Percentiles rank a stretch among this genome's conserved stretches.
Conservation (phyloP, 2,329 filamentous ascomycete species). For the Thermomyces lanuginosus region DNA sequence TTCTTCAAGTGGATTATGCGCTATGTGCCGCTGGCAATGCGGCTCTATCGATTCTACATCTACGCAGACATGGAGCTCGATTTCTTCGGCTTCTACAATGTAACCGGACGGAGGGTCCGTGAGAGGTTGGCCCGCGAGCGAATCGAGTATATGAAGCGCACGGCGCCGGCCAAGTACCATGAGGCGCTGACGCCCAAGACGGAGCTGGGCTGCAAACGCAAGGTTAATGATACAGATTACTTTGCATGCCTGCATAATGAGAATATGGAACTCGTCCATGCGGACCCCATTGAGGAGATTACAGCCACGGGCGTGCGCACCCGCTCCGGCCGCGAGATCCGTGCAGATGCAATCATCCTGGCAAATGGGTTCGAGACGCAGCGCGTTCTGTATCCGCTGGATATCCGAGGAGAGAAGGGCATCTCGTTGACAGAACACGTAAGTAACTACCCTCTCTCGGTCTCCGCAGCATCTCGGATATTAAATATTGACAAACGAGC, state of each 20-base stretch:
- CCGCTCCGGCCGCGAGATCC: constrained; percentile 20
- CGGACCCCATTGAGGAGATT: constrained; percentile 27
- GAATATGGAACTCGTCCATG: constrained; percentile 26
- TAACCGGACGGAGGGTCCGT: constrained; percentile 22
- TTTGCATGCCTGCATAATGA: constrained; percentile 26
- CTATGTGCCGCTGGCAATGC: constrained; percentile 31
- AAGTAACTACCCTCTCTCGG: constrained; percentile 9
- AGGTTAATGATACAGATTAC: constrained; percentile 34
- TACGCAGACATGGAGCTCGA: constrained; percentile 31
- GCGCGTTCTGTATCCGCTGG: constrained; percentile 31
- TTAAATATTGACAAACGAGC: constrained; percentile 1
- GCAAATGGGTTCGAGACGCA: constrained; percentile 36
- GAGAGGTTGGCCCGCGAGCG: constrained; percentile 22
- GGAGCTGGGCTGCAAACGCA: constrained; percentile 34
- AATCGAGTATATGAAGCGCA: constrained; percentile 27
- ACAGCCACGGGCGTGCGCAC: constrained; percentile 24
- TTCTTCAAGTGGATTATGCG: constrained; percentile 30
- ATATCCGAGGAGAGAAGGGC: constrained; percentile 30
- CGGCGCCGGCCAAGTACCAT: constrained; percentile 30
- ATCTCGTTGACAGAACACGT: constrained; percentile 15
- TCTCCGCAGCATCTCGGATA: neutral
- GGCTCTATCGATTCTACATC: constrained; percentile 27
- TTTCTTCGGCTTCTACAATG: constrained; percentile 27
- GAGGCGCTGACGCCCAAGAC: constrained; percentile 28
- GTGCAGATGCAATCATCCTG: constrained; percentile 33